phyloP scores from a whole-genome alignment of 768 basidiomycete genomes.

The Termitomyces sp. region DNA sequence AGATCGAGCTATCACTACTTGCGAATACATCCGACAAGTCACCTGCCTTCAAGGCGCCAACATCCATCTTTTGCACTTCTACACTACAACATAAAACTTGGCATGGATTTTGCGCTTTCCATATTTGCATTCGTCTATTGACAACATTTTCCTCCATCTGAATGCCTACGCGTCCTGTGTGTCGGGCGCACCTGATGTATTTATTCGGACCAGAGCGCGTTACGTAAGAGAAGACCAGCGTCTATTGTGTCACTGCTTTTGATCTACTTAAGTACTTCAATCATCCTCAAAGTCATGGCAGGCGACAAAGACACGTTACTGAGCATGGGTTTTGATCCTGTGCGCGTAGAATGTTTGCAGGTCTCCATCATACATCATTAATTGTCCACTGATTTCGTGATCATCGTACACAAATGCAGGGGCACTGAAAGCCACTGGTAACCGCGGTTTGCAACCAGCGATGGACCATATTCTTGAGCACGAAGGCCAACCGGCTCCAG shows the following conservation, averaged over 20 bases:
- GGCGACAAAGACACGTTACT: slow-evolving; percentile 72
- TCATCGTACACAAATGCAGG: slow-evolving; percentile 39
- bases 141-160: not conserved
- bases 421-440: slow-evolving; percentile 82
- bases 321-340: slow-evolving; percentile 82
- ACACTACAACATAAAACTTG: not conserved
- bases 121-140: not conserved
- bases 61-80: not conserved
- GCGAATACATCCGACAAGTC: slow-evolving; percentile 12
- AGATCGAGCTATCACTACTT: slow-evolving; percentile 8
- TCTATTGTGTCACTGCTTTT: slow-evolving; percentile 2
- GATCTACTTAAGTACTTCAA: not conserved
- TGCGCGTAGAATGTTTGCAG: slow-evolving; percentile 77
- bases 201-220: not conserved
- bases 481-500: slow-evolving; percentile 70
- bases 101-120: not conserved
- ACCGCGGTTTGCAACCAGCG: slow-evolving; percentile 82
- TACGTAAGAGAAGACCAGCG: slow-evolving; percentile 6
- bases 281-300: slow-evolving; percentile 28
- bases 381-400: slow-evolving; percentile 6
- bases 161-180: not conserved
- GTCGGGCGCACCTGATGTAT: not conserved
- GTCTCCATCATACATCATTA: slow-evolving; percentile 3
- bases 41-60: slow-evolving; percentile 7
- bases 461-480: slow-evolving; percentile 89